Evolutionary conservation across 345 rosid species (phyloP).

Genomic region (Leavenworthia alabamica): DNA sequence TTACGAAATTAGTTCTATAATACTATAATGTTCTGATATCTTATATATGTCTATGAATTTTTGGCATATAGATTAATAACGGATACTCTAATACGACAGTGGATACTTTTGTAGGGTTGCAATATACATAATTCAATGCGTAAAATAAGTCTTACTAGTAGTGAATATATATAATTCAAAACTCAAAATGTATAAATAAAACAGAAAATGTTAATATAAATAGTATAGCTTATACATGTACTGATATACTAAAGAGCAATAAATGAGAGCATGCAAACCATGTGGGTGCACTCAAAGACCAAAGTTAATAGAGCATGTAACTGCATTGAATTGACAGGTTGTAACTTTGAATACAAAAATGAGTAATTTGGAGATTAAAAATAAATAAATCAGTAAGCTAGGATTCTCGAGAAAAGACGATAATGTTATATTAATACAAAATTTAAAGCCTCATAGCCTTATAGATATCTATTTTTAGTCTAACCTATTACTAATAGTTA

Average conservation of each 20-base stretch:
- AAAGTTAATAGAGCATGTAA: slow-evolving; percentile 17
- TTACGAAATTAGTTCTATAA: neutral
- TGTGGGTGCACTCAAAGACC: slow-evolving; percentile 23
- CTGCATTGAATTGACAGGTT: slow-evolving; percentile 20
- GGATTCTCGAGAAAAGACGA: neutral
- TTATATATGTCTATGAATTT: neutral
- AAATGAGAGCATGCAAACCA: slow-evolving; percentile 29
- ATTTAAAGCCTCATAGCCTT: neutral
- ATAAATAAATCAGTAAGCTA: neutral
- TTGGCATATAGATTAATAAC: neutral
- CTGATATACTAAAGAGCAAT: slow-evolving; percentile 6
- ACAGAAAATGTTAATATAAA: neutral
- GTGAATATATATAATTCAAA: no score
- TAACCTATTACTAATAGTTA: no score
- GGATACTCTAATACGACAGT: neutral
- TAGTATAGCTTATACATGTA: neutral
- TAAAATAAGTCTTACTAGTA: neutral
- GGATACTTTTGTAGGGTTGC: neutral
- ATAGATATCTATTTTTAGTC: no score
- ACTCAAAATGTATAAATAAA: neutral
- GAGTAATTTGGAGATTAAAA: neutral
- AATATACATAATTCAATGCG: no score
- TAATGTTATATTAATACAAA: neutral
- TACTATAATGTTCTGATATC: neutral
- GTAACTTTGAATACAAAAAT: slow-evolving; percentile 4